Base-by-base conservation (phyloP, 1,284 basidiomycete species). In the Retiboletus flavoniger region DNA sequence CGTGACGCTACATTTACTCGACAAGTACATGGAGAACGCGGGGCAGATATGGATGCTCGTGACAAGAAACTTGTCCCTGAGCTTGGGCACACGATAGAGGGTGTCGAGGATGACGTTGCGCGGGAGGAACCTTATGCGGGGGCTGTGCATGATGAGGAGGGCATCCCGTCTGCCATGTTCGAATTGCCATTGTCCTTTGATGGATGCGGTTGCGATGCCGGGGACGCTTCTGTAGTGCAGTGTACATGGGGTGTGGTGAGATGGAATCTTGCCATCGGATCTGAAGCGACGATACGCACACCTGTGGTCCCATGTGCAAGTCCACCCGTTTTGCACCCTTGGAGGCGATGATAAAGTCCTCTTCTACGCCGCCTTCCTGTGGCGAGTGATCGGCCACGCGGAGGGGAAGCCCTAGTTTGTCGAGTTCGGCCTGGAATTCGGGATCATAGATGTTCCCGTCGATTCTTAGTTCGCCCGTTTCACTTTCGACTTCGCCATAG, bases 151-250 rank as follows among this genome's bases (percentile, higher is more conserved):
- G 57, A 68, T 52, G 8, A 67, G 45, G 31, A 71, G 35, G 13
- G 64, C 66, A 6, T 55, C 62, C 7, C 67, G 68, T 42, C 53
- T 65, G 0, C 69, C 66, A 11, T 17, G 47, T 1, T 63, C 56
- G 50, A 71, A 67, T 11, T 65, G 59, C 67, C 66, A 67, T 13
- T 68, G 66, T 4, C 59, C 67, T 17, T 60, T 63, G 51, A 70
- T 7, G 35, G 63, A 56, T 1, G 61, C 66, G 19, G 10, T 64
- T 0, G 55, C 67, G 36, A 66, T 8, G 3, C 64, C 67, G 1
- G 58, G 50, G 29, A 66, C 0, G 34, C 35, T 39, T 3, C 65
- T 69, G 36, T 4, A 24, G 14, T 28, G 10, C 16, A 29, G 7
- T 29, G 26, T 3, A n/a, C 16, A 16, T 26, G 26, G 5, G 9